Evolutionary conservation across 176 grass and related monocot species (phyloP).

Genomic region (Luzula sylvatica): DNA sequence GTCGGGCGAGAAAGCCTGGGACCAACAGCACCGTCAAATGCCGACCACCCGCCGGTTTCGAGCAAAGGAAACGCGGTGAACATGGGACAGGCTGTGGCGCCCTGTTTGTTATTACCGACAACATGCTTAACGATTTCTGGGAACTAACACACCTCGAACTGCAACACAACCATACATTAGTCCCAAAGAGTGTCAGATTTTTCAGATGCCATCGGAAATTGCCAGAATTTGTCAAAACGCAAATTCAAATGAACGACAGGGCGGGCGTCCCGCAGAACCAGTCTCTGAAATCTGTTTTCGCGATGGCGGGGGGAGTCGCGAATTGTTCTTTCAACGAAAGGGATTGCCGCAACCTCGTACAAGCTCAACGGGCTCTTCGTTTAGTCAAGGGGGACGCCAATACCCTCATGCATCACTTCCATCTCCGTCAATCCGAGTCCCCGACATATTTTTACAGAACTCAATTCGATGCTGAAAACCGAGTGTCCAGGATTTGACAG

Average conservation of each 20-base stretch:
- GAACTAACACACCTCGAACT: too few relatives aligned
- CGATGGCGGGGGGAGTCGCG: slow-evolving; percentile 34
- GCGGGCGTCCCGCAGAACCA: neutral
- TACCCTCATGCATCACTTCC: slow-evolving; percentile 45
- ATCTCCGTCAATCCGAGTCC: slow-evolving; percentile 59
- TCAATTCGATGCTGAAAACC: slow-evolving; percentile 57
- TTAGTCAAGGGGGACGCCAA: slow-evolving; percentile 6
- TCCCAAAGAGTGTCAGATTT: too few relatives aligned
- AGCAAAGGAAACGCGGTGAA: slow-evolving; percentile 58
- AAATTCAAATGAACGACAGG: neutral
- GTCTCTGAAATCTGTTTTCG: neutral
- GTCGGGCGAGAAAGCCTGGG: slow-evolving; percentile 56
- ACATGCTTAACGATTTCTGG: too few relatives aligned
- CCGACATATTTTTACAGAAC: slow-evolving; percentile 57
- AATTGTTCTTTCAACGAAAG: slow-evolving; percentile 50
- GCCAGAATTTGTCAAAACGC: slow-evolving; percentile 6
- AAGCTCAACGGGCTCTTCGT: too few relatives aligned
- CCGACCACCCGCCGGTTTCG: slow-evolving; percentile 38
- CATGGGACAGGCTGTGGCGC: slow-evolving; percentile 64
- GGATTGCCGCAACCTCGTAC: slow-evolving; percentile 15
- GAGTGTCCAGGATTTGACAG: too few relatives aligned
- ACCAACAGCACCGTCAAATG: slow-evolving; percentile 22
- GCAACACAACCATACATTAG: too few relatives aligned
- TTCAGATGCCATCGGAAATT: slow-evolving; percentile 59
- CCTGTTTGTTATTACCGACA: slow-evolving; percentile 24